Conservation (phyloP, 306 rosid genomes). For the Hippophae gyantsensis region DNA sequence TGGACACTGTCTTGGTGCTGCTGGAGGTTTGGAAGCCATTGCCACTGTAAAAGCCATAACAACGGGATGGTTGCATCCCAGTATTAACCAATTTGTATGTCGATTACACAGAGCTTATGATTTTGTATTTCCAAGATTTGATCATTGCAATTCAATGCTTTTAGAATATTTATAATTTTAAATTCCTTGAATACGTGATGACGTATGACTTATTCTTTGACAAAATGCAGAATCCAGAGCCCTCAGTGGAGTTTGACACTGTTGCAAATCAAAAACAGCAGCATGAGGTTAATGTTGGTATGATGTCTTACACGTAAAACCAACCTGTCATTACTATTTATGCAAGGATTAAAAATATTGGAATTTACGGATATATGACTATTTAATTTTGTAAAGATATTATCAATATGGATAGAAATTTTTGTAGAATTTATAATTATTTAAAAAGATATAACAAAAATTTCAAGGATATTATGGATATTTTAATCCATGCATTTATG, state of each 20-base stretch:
- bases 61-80: constrained; percentile 96
- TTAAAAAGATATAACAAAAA: too few species aligned
- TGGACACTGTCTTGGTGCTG: constrained; percentile 97
- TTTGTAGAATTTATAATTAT: too few species aligned
- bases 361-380: too few species aligned
- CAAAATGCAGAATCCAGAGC: constrained; percentile 78
- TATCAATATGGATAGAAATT: too few species aligned
- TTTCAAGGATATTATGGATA: too few species aligned
- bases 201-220: not conserved
- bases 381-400: too few species aligned
- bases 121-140: constrained; percentile 1
- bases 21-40: constrained; percentile 99
- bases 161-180: too few species aligned
- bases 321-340: constrained; percentile 7
- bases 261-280: constrained; percentile 72
- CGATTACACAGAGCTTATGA: not conserved
- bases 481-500: too few species aligned
- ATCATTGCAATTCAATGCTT: not conserved
- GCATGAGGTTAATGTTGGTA: constrained; percentile 90
- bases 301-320: constrained; percentile 19
- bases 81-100: constrained; percentile 93
- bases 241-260: constrained; percentile 87
- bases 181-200: not conserved
- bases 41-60: constrained; percentile 90
- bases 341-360: too few species aligned